phyloP scores from a whole-genome alignment of 1,284 basidiomycete species.

The Apiotrichum siamense region DNA sequence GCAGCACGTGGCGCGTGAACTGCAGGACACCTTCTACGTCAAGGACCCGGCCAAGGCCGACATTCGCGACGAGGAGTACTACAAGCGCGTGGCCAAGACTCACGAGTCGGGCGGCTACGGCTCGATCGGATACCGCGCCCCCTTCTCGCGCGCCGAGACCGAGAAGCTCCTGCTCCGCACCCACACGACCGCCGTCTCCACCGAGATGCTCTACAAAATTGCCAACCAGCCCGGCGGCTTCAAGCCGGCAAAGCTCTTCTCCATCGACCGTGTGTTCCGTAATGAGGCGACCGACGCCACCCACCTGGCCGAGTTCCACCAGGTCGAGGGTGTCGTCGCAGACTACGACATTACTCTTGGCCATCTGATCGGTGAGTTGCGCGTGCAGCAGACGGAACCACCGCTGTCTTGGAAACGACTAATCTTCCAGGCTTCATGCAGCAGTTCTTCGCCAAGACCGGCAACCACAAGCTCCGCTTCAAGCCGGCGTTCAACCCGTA shows the following conservation, averaged over 20 bases:
- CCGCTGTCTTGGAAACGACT: not conserved
- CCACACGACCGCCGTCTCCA: slow-evolving; percentile 94
- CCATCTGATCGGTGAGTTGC: slow-evolving; percentile 78
- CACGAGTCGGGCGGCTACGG: slow-evolving; percentile 90
- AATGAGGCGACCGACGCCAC: slow-evolving; percentile 99
- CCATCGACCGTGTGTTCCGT: slow-evolving; percentile 96
- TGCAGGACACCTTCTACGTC: slow-evolving; percentile 99
- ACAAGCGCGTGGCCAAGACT: slow-evolving; percentile 76
- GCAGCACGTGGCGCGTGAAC: slow-evolving; percentile 94
- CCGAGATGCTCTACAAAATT: slow-evolving; percentile 89
- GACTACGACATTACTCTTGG: slow-evolving; percentile 92
- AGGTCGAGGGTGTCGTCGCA: slow-evolving; percentile 98
- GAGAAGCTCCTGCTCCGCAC: slow-evolving; percentile 89
- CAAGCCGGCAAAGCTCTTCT: slow-evolving; percentile 93
- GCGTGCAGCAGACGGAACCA: not conserved
- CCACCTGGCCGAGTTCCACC: slow-evolving; percentile 99
- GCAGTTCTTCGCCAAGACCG: slow-evolving; percentile 98
- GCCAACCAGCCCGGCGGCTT: slow-evolving; percentile 73
- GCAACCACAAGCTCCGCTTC: slow-evolving; percentile 86
- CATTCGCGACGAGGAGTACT: slow-evolving; percentile 76
- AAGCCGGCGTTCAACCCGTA: slow-evolving; percentile 77
- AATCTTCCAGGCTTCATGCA: slow-evolving; percentile 77
- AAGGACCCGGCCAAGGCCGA: slow-evolving; percentile 81
- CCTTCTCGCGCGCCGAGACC: slow-evolving; percentile 88
- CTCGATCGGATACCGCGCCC: slow-evolving; percentile 96